Conservation (phyloP, 257 asterid genomes). For the Plantago elongata region DNA sequence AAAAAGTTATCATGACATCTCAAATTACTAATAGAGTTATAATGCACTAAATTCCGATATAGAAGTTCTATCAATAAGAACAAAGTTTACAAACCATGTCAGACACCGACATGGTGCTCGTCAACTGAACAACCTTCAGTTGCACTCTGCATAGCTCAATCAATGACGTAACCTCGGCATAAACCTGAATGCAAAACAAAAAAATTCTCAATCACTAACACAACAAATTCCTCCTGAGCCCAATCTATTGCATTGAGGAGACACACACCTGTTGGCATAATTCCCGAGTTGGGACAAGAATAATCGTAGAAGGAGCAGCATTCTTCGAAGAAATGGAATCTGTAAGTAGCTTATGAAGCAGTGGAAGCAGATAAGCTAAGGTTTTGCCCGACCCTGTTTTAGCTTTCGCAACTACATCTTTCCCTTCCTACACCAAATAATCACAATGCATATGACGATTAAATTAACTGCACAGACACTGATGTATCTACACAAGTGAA, state of each 20-base stretch:
- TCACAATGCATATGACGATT: too few species aligned
- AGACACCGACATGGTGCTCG: slow-evolving; percentile 61
- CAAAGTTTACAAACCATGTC: slow-evolving; percentile 59
- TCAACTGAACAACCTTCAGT: slow-evolving; percentile 67
- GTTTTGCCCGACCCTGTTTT: slow-evolving; percentile 99
- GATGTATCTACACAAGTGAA: too few species aligned
- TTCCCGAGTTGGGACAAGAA: slow-evolving; percentile 92
- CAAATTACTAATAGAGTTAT: too few species aligned
- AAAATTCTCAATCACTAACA: background rate
- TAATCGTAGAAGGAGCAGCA: slow-evolving; percentile 58
- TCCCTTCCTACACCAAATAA: slow-evolving; percentile 58
- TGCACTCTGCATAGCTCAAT: slow-evolving; percentile 80
- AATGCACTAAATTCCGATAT: background rate
- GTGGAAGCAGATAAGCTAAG: slow-evolving; percentile 77
- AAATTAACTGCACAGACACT: too few species aligned
- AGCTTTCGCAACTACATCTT: slow-evolving; percentile 94
- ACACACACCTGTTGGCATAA: slow-evolving; percentile 73
- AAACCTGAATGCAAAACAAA: slow-evolving; percentile 46
- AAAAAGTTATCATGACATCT: too few species aligned
- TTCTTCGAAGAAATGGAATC: slow-evolving; percentile 43
- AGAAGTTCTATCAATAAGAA: background rate
- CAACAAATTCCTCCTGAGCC: background rate
- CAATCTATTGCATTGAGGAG: background rate
- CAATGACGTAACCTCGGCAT: slow-evolving; percentile 53
- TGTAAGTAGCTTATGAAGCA: slow-evolving; percentile 82